Evolutionary conservation across 331 rosid genomes (phyloP).

Genomic region (Acacia concinna): DNA sequence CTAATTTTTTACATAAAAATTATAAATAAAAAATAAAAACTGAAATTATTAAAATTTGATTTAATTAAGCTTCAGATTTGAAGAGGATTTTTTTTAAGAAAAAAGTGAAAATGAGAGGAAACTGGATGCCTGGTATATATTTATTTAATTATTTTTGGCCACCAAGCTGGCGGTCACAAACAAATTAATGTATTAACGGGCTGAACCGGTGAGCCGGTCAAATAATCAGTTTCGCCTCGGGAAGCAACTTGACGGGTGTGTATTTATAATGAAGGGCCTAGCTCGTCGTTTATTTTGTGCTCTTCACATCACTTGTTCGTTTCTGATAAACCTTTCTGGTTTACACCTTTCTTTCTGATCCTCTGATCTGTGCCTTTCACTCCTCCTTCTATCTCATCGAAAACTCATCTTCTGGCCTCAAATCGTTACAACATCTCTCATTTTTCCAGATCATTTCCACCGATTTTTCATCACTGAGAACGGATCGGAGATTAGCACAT

Average conservation of each 20-base stretch:
- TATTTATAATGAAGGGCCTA: background rate
- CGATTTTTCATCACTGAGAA: background rate
- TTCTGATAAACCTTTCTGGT: constrained; percentile 27
- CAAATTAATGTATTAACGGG: constrained; percentile 6
- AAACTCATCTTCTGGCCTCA: no score
- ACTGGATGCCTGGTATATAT: background rate
- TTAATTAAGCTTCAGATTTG: background rate
- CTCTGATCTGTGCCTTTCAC: background rate
- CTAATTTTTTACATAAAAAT: no score
- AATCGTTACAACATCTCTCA: background rate
- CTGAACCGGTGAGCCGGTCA: constrained; percentile 31
- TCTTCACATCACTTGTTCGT: background rate
- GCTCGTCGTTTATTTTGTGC: background rate
- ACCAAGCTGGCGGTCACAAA: background rate
- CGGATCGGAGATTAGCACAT: background rate
- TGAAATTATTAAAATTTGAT: no score
- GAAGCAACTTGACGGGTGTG: constrained; percentile 17
- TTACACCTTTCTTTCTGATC: constrained; percentile 23
- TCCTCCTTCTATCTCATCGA: background rate
- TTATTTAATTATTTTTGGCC: background rate
- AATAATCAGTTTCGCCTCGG: background rate
- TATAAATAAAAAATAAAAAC: no score
- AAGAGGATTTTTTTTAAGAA: background rate
- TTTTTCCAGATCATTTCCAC: background rate
- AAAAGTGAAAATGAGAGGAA: background rate